phyloP scores from a whole-genome alignment of 257 asterid genomes.

The Petunia axillaris region DNA sequence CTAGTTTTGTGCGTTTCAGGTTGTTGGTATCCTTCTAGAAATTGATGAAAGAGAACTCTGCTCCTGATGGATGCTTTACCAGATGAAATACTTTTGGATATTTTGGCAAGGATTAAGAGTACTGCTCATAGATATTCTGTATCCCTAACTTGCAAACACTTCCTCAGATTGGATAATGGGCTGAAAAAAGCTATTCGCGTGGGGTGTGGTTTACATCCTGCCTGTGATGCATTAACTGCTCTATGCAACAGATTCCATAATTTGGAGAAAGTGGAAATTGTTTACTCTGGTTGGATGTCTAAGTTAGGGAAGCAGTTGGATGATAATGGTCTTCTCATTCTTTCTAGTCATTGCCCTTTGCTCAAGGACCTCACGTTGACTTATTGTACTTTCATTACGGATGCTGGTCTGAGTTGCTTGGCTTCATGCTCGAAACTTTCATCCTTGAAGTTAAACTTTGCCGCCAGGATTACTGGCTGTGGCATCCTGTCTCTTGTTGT shows the following conservation, averaged over 20 bases:
- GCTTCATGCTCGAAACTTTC: conserved; percentile 68
- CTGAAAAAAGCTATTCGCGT: conserved; percentile 64
- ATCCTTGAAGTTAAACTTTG: conserved; percentile 62
- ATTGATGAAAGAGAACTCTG: background rate
- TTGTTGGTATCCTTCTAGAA: background rate
- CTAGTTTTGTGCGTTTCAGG: background rate
- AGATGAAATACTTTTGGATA: conserved; percentile 69
- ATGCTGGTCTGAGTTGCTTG: conserved; percentile 65
- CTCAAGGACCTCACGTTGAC: conserved; percentile 68
- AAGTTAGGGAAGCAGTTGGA: conserved; percentile 77
- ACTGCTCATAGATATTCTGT: conserved; percentile 60
- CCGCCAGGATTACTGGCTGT: conserved; percentile 79
- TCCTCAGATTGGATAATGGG: conserved; percentile 58
- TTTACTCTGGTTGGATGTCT: conserved; percentile 92
- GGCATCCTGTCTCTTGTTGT: conserved; percentile 74
- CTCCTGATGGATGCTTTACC: conserved; percentile 75
- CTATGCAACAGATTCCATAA: conserved; percentile 65
- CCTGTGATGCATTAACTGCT: conserved; percentile 55
- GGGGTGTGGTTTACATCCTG: conserved; percentile 81
- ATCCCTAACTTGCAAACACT: conserved; percentile 72
- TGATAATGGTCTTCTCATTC: conserved; percentile 61
- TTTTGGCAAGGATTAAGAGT: conserved; percentile 52
- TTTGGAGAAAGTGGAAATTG: conserved; percentile 69
- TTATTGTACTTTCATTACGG: conserved; percentile 77
- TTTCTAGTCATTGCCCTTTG: conserved; percentile 58